These are phyloP conservation scores for Shiraia sp. DNA, from an alignment of 2,329 filamentous ascomycete species.

Conservation along the genomic window DNA sequence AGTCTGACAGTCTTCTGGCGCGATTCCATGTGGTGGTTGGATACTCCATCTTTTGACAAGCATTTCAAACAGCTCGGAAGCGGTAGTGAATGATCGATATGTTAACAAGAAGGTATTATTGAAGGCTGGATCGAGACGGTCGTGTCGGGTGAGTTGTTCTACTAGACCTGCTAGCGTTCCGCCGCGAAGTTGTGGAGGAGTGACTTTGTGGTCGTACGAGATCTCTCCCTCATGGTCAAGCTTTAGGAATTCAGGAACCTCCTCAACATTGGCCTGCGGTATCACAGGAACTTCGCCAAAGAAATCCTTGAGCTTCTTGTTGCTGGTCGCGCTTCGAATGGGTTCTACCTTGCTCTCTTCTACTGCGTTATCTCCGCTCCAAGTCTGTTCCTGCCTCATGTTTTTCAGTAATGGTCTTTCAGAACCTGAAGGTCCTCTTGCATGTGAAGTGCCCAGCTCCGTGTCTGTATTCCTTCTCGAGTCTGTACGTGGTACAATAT, in stretches of 20 bases:
- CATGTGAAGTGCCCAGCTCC: constrained; percentile 36
- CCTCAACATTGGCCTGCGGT: constrained; percentile 62
- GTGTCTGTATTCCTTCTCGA: constrained; percentile 50
- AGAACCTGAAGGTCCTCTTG: constrained; percentile 33
- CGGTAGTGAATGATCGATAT: constrained; percentile 91
- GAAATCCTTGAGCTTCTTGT: constrained; percentile 55
- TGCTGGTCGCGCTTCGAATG: constrained; percentile 45
- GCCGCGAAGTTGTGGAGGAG: constrained; percentile 77
- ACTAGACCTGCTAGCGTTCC: constrained; percentile 88
- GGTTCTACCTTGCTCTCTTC: constrained; percentile 41
- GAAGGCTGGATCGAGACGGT: constrained; percentile 92
- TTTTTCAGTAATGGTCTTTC: constrained; percentile 57
- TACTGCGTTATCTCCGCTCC: constrained; percentile 58
- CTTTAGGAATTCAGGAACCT: constrained; percentile 80
- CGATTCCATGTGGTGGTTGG: constrained; percentile 84
- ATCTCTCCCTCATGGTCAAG: constrained; percentile 89
- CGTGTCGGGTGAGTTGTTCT: constrained; percentile 92
- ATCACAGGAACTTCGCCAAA: constrained; percentile 57
- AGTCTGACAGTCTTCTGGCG: constrained; percentile 73
- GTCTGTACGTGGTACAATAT: constrained; percentile 32
- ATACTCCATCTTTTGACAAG: constrained; percentile 90
- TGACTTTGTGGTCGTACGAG: constrained; percentile 82
- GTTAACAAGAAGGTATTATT: constrained; percentile 98
- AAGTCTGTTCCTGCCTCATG: constrained; percentile 65
- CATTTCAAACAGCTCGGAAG: constrained; percentile 88